These are phyloP conservation scores for Aspergillus cavernicola DNA, from an alignment of 495 filamentous ascomycete species.

Conservation along the genomic window DNA sequence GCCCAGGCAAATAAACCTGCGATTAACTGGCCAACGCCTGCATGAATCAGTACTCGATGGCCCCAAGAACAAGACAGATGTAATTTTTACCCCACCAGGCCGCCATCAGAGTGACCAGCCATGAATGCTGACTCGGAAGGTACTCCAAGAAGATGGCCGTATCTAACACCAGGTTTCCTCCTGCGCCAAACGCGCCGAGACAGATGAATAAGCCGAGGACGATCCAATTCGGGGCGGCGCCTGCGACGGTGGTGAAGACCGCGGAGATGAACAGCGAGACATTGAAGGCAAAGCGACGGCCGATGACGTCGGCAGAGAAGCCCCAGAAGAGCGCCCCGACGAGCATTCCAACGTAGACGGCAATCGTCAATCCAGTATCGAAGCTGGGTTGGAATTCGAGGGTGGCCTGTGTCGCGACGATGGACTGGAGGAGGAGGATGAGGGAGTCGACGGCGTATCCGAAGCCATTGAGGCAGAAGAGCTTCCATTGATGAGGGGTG, in stretches of 20 bases:
- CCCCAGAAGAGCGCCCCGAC: constrained; percentile 55
- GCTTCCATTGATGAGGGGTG: constrained; percentile 63
- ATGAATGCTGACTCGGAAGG: constrained; percentile 42
- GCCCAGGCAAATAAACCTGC: constrained; percentile 45
- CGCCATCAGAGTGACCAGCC: constrained; percentile 47
- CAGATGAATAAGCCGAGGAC: constrained; percentile 45
- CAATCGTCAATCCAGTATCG: constrained; percentile 48
- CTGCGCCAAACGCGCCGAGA: constrained; percentile 48
- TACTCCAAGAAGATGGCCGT: constrained; percentile 58
- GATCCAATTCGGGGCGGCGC: constrained; percentile 46
- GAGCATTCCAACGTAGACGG: constrained; percentile 54
- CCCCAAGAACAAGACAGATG: background rate
- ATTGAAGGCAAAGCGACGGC: constrained; percentile 52
- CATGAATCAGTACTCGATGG: background rate
- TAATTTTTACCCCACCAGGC: constrained; percentile 43
- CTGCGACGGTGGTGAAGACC: constrained; percentile 49
- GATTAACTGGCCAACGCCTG: constrained; percentile 28
- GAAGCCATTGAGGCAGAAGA: constrained; percentile 65
- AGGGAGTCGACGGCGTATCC: constrained; percentile 69
- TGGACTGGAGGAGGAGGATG: constrained; percentile 62
- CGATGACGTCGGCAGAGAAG: constrained; percentile 51
- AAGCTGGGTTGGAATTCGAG: constrained; percentile 52
- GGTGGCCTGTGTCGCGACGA: constrained; percentile 55
- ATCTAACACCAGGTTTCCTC: constrained; percentile 68
- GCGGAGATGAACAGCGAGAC: constrained; percentile 44